Percentiles rank a stretch among this genome's conserved stretches.
phyloP scores from a whole-genome alignment of 768 basidiomycete species.

The Auricularia sp. region DNA sequence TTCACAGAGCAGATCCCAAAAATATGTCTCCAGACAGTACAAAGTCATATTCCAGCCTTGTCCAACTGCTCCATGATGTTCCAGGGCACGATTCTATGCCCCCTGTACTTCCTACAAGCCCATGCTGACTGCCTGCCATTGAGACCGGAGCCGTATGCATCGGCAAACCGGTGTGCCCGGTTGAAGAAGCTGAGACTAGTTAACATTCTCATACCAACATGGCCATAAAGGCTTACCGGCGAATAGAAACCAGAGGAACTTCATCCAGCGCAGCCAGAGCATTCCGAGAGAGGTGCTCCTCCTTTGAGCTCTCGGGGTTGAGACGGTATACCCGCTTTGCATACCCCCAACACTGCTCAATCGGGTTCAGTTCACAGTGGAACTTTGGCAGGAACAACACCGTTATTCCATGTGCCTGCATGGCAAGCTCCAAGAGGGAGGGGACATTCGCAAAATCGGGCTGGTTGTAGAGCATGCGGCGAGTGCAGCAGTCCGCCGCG shows the following conservation, averaged over 20 bases:
- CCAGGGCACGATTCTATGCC: constrained; percentile 14
- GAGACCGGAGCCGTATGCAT: constrained; percentile 18
- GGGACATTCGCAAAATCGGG: constrained; percentile 23
- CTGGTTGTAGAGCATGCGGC: constrained; percentile 21
- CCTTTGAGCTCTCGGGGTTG: constrained; percentile 10
- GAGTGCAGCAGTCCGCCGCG: constrained; percentile 18
- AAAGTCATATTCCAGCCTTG: too few species aligned
- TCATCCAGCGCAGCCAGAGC: constrained; percentile 8
- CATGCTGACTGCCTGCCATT: constrained; percentile 15
- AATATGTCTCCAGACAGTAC: too few species aligned
- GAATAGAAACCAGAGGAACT: constrained; percentile 10
- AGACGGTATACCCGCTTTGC: constrained; percentile 20
- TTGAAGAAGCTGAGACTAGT: constrained; percentile 15
- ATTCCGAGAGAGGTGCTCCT: constrained; percentile 12
- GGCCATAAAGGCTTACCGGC: constrained; percentile 6
- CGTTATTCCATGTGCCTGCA: constrained; percentile 4
- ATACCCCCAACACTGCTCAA: constrained; percentile 28
- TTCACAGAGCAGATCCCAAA: too few species aligned
- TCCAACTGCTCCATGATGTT: constrained; percentile 9
- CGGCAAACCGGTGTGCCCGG: constrained; percentile 14
- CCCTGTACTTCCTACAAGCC: constrained; percentile 15
- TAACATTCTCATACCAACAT: too few species aligned
- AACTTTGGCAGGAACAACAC: constrained; percentile 22
- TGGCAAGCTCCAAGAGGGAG: neutral
- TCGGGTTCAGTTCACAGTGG: constrained; percentile 29